phyloP scores from a whole-genome alignment of 176 grass and related monocot genomes.

The Avena insularis region DNA sequence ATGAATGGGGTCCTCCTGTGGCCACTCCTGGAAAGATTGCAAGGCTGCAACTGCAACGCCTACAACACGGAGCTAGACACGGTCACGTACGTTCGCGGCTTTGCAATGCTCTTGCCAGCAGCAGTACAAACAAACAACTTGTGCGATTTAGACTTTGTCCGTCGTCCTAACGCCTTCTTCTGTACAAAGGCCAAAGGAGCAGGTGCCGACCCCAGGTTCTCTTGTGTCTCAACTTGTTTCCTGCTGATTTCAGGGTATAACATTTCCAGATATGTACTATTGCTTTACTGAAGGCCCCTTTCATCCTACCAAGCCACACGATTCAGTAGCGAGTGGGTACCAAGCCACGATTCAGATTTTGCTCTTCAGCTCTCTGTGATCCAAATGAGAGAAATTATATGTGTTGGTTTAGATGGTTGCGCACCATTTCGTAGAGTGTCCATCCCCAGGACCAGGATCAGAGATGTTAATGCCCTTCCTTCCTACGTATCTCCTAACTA shows the following conservation, averaged over 20 bases:
- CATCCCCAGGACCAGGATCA: background rate
- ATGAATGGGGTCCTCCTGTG: background rate
- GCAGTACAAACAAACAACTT: background rate
- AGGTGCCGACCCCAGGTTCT: background rate
- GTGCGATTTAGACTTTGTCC: background rate
- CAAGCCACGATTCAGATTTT: no score
- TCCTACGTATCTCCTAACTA: background rate
- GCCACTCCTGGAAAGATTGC: background rate
- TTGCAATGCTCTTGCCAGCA: background rate
- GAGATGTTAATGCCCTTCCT: background rate
- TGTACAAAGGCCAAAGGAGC: slow-evolving; percentile 4
- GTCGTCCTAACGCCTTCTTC: background rate
- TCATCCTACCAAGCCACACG: background rate
- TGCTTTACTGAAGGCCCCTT: background rate
- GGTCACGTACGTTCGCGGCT: background rate
- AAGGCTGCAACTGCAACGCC: background rate
- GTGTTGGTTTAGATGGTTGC: background rate
- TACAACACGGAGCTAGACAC: background rate
- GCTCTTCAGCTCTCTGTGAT: background rate
- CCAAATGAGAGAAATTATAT: background rate
- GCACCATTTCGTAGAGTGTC: background rate
- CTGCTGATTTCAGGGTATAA: background rate
- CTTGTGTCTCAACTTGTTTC: background rate
- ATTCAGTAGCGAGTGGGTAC: no score
- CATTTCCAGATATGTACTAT: background rate